These are phyloP conservation scores for Cryptococcus sp. DNA, from an alignment of 1,284 basidiomycete genomes.

Conservation along the genomic window DNA sequence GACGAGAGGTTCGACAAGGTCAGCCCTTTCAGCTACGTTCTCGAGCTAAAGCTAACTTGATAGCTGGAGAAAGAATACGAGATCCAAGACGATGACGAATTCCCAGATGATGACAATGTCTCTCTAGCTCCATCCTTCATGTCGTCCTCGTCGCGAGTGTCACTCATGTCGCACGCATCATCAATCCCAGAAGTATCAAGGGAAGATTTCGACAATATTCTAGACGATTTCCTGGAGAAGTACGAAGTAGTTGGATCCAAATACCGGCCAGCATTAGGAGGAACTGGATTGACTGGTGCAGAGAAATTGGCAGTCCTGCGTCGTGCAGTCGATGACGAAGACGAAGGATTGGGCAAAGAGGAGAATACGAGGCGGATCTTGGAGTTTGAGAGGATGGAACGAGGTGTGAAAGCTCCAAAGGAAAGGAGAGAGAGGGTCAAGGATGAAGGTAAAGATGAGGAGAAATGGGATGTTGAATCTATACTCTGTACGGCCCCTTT, in stretches of 20 bases:
- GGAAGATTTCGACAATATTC: conserved; percentile 84
- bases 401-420: conserved; percentile 48
- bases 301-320: conserved; percentile 77
- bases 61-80: conserved; percentile 74
- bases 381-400: conserved; percentile 53
- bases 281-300: conserved; percentile 59
- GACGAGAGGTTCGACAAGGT: conserved; percentile 95
- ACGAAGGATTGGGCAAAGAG: conserved; percentile 51
- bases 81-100: conserved; percentile 56
- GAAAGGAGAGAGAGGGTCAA: conserved; percentile 26
- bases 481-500: conserved; percentile 68
- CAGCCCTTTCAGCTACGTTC: conserved; percentile 18
- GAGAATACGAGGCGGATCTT: conserved; percentile 60
- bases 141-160: conserved; percentile 27
- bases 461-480: conserved; percentile 91
- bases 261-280: conserved; percentile 65
- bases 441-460: conserved; percentile 59
- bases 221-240: conserved; percentile 90
- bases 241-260: conserved; percentile 85
- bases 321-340: conserved; percentile 66
- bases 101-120: conserved; percentile 47
- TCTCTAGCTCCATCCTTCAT: conserved; percentile 31
- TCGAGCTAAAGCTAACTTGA: conserved; percentile 1
- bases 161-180: conserved; percentile 27
- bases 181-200: conserved; percentile 63